Conservation (phyloP, 1,139 yeast genomes). For the Oligophagozyma castellii region DNA sequence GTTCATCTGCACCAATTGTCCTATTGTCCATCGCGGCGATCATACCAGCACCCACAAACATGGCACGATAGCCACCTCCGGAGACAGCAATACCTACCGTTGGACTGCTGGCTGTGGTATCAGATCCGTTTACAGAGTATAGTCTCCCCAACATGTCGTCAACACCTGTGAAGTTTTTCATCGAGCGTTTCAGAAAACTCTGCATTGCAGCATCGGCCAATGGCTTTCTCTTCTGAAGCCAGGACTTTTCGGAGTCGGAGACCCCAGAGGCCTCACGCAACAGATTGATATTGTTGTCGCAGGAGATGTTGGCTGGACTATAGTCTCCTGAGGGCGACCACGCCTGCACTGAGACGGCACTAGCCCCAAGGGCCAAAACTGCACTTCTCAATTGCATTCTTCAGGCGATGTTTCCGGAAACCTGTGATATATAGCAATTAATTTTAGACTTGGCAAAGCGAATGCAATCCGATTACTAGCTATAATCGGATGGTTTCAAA, state of each 20-base stretch:
- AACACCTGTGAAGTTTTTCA: constrained; percentile 33
- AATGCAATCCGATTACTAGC: no score
- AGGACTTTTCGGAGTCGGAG: constrained; percentile 22
- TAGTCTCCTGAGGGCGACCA: constrained; percentile 51
- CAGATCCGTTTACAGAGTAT: constrained; percentile 1
- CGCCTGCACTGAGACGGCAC: constrained; percentile 19
- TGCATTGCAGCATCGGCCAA: constrained; percentile 40
- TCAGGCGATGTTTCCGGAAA: no score
- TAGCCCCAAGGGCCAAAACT: neutral
- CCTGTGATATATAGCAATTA: no score
- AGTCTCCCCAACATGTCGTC: constrained; percentile 23
- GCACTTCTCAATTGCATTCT: neutral
- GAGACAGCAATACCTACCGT: constrained; percentile 61
- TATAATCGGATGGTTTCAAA: no score
- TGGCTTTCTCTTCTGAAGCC: constrained; percentile 34
- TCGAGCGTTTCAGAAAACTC: constrained; percentile 43
- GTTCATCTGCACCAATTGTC: constrained; percentile 40
- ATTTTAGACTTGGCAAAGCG: no score
- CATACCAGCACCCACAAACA: constrained; percentile 78
- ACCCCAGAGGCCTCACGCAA: constrained; percentile 28
- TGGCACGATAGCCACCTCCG: constrained; percentile 89
- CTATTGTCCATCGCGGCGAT: constrained; percentile 65
- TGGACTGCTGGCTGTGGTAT: constrained; percentile 9
- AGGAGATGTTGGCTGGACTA: constrained; percentile 48
- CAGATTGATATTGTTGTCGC: constrained; percentile 32